Evolutionary conservation across 2,329 filamentous ascomycete genomes (phyloP).

Genomic region (Trichoderma koningii): DNA sequence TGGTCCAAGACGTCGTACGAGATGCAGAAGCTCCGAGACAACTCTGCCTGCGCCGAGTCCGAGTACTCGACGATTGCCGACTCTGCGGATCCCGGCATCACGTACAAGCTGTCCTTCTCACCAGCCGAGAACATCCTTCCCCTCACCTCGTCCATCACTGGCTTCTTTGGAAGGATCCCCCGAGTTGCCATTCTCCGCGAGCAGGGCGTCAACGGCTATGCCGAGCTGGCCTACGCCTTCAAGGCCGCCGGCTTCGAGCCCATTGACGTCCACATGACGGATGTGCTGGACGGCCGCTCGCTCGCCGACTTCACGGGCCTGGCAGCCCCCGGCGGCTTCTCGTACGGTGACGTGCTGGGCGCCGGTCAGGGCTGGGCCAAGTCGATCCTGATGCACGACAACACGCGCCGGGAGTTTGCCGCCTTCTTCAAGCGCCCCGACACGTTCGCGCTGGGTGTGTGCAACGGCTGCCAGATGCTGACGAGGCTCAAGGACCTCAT

Average conservation of each 20-base stretch:
- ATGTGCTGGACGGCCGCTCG: conserved; percentile 77
- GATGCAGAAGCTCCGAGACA: conserved; percentile 89
- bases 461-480: conserved; percentile 97
- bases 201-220: conserved; percentile 91
- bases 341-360: conserved; percentile 81
- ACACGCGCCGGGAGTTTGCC: conserved; percentile 74
- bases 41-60: conserved; percentile 79
- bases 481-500: conserved; percentile 77
- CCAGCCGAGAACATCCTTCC: conserved; percentile 77
- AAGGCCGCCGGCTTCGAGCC: conserved; percentile 86
- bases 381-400: conserved; percentile 82
- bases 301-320: conserved; percentile 83
- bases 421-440: conserved; percentile 84
- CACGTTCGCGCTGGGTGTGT: conserved; percentile 91
- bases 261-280: conserved; percentile 95
- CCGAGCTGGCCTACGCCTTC: conserved; percentile 99
- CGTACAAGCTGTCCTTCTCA: conserved; percentile 79
- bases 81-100: conserved; percentile 76
- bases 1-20: conserved; percentile 88
- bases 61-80: conserved; percentile 78
- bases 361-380: conserved; percentile 98
- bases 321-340: conserved; percentile 96
- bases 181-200: conserved; percentile 91
- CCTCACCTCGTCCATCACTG: conserved; percentile 48
- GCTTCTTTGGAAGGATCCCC: conserved; percentile 60